Evolutionary conservation across 2,329 filamentous ascomycete genomes (phyloP), one percentile per base, ranked within the genome.

Genomic region (Macroventuria anomochaeta): DNA sequence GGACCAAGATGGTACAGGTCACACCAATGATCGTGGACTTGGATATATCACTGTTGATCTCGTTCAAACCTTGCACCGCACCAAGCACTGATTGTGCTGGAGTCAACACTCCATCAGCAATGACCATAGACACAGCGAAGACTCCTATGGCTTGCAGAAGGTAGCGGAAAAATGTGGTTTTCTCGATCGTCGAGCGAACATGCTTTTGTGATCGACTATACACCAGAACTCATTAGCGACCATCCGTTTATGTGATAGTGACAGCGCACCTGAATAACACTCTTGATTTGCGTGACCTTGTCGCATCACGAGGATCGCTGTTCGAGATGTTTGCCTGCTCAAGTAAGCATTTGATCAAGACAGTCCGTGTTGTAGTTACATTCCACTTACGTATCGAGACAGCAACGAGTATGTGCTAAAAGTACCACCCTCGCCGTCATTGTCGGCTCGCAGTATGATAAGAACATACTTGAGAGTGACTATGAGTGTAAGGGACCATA

Each of bases 1-100:
- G 40, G 1, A 90, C 77, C 2, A 90, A 75, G 41, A 89, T 88
- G 3, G 80, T 84, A 57, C 87, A 89, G 0, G 83, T 83, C 0
- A 83, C 81, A 10, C 87, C 87, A 13, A 89, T 80, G 21, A 90
- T 83, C 3, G 84, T 82, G 1, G 79, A 72, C 36, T 79, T 82
- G 20, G 75, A 76, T 38, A 90, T 83, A 51, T 82, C 74, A 0
- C 82, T 80, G 17, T 79, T 79, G 26, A 85, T 84, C 1, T 89
- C 87, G 28, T 79, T 77, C 18, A 82, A 72, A 3, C 73, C 86
- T 68, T 90, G 87, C n/a, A 89, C 83, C 1, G 87, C 87, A 23
- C 87, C 87, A 4, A 90, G 79, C 2, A 90, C 85, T 2, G 86
- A 88, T 67, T 90, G 87, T 0, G 87, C 87, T 0, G 87, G 87